These are phyloP conservation scores for Lanzia echinophila DNA, from an alignment of 2,329 filamentous ascomycete species.

Conservation along the genomic window DNA sequence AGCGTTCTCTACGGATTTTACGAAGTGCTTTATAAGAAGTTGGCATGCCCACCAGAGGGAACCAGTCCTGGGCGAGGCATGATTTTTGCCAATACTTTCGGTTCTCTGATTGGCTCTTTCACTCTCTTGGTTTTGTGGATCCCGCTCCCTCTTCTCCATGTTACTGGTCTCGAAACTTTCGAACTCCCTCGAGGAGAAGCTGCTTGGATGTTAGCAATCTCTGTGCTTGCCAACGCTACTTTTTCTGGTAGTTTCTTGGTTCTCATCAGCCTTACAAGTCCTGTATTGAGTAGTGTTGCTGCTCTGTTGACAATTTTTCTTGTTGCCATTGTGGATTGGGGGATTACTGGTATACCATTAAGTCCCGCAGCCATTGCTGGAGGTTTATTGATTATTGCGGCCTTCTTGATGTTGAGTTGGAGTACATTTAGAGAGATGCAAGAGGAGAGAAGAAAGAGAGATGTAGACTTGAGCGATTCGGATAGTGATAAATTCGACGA, in stretches of 20 bases:
- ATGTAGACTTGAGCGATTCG: slow-evolving; percentile 35
- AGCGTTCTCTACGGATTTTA: slow-evolving; percentile 94
- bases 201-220: slow-evolving; percentile 72
- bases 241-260: slow-evolving; percentile 93
- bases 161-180: slow-evolving; percentile 73
- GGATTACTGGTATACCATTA: slow-evolving; percentile 71
- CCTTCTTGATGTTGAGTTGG: slow-evolving; percentile 82
- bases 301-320: slow-evolving; percentile 95
- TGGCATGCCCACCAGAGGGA: slow-evolving; percentile 88
- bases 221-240: slow-evolving; percentile 77
- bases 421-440: slow-evolving; percentile 91
- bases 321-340: slow-evolving; percentile 85
- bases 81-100: slow-evolving; percentile 92
- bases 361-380: slow-evolving; percentile 70
- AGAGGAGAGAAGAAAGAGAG: slow-evolving; percentile 65
- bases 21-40: slow-evolving; percentile 92
- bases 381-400: slow-evolving; percentile 79
- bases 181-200: slow-evolving; percentile 72
- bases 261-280: slow-evolving; percentile 85
- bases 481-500: slow-evolving; percentile 39
- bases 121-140: slow-evolving; percentile 88
- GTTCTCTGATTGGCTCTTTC: slow-evolving; percentile 77
- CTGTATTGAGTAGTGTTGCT: slow-evolving; percentile 86
- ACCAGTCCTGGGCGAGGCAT: slow-evolving; percentile 80
- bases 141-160: slow-evolving; percentile 77